phyloP scores from a whole-genome alignment of 805 yeast genomes.

The Maudiozyma serrabonitensis region DNA sequence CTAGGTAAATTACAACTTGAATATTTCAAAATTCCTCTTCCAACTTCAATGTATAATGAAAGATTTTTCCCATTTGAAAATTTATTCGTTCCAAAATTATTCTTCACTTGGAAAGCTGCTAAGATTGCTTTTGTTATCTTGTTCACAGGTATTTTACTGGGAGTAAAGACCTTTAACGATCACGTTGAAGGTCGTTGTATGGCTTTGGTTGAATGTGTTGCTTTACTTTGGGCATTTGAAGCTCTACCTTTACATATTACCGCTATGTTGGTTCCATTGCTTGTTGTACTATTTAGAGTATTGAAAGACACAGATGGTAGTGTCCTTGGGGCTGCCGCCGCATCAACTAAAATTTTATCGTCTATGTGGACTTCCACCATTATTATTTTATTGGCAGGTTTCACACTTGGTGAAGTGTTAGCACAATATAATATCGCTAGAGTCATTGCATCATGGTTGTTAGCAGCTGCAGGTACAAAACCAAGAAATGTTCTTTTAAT shows the following conservation, averaged over 20 bases:
- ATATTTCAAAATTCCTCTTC: slow-evolving; percentile 26
- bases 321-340: slow-evolving; percentile 55
- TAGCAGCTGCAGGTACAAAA: slow-evolving; percentile 70
- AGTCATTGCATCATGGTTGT: slow-evolving; percentile 73
- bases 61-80: slow-evolving; percentile 8
- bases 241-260: slow-evolving; percentile 91
- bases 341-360: slow-evolving; percentile 58
- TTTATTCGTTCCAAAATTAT: slow-evolving; percentile 37
- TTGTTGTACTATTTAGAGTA: slow-evolving; percentile 63
- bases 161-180: slow-evolving; percentile 54
- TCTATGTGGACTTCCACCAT: slow-evolving; percentile 94
- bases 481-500: slow-evolving; percentile 70
- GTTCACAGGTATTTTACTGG: slow-evolving; percentile 45
- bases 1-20: slow-evolving; percentile 28
- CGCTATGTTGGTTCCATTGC: slow-evolving; percentile 69
- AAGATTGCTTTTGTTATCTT: slow-evolving; percentile 41
- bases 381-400: slow-evolving; percentile 83
- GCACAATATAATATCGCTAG: slow-evolving; percentile 86
- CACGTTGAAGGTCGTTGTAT: slow-evolving; percentile 52
- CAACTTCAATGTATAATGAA: slow-evolving; percentile 7
- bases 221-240: slow-evolving; percentile 91
- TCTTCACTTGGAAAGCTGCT: slow-evolving; percentile 39
- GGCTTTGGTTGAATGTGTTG: slow-evolving; percentile 51
- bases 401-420: slow-evolving; percentile 85
- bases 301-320: slow-evolving; percentile 42